A percentile compares a stretch with the other conserved stretches of the same genome.
Conservation (phyloP, 345 rosid species). For the Microthlaspi erraticum region DNA sequence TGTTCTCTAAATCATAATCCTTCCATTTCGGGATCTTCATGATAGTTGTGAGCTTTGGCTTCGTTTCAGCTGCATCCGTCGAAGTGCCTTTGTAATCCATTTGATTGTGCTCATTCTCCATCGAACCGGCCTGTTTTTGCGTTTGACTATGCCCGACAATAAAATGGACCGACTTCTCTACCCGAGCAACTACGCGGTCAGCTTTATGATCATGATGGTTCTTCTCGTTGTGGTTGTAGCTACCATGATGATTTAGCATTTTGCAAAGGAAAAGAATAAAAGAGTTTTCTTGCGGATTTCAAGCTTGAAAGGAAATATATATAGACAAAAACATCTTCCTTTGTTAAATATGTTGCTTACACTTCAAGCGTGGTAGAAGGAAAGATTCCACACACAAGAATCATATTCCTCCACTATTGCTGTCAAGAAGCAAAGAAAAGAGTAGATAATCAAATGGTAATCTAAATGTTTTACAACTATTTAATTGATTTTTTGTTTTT, state of each 20-base stretch:
- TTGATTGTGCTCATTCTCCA: background rate
- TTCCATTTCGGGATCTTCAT: conserved; percentile 26
- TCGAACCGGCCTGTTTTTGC: conserved; percentile 1
- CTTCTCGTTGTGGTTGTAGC: conserved; percentile 8
- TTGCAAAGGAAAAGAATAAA: background rate
- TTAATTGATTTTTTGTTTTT: too few species aligned
- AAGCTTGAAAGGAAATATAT: background rate
- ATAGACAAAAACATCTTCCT: background rate
- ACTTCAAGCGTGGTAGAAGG: conserved; percentile 8
- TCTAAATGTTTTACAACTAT: background rate
- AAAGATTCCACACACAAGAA: conserved; percentile 27
- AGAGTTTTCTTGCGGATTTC: background rate
- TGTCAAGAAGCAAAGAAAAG: background rate
- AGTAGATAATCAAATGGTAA: background rate
- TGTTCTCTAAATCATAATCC: background rate
- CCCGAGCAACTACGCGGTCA: conserved; percentile 3
- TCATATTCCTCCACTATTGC: conserved; percentile 20
- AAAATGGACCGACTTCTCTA: conserved; percentile 26
- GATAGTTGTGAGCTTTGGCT: background rate
- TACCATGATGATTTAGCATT: conserved; percentile 5
- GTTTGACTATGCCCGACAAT: conserved; percentile 8
- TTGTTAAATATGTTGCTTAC: background rate
- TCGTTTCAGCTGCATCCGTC: background rate
- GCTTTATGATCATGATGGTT: background rate
- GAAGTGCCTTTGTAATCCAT: background rate